Conservation (phyloP, 2,329 filamentous ascomycete species). For the Cercospora nicotianae region DNA sequence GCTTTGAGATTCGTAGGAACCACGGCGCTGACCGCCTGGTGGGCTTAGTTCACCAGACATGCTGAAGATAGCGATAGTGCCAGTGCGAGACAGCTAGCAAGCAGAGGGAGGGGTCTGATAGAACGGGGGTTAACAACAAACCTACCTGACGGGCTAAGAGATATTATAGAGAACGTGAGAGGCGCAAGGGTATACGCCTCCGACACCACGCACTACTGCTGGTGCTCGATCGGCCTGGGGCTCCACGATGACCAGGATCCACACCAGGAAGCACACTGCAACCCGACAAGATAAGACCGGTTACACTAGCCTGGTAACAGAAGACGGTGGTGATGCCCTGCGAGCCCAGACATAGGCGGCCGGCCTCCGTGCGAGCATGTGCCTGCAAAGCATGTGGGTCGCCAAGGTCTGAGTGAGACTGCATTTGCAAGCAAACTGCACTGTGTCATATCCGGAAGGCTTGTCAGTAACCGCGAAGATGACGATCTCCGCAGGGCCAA, state of each 20-base stretch:
- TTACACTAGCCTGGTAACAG: constrained; percentile 15
- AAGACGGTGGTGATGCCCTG: constrained; percentile 10
- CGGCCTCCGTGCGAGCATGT: constrained; percentile 23
- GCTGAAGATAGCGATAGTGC: constrained; percentile 5
- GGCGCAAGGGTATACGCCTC: constrained; percentile 12
- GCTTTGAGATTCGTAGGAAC: constrained; percentile 22
- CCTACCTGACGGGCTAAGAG: constrained; percentile 13
- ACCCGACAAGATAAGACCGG: constrained; percentile 16
- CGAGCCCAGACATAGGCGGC: constrained; percentile 8
- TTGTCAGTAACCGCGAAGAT: constrained; percentile 15
- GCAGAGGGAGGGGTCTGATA: constrained; percentile 7
- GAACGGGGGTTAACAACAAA: constrained; percentile 9
- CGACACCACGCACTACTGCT: constrained; percentile 17
- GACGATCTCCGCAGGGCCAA: constrained; percentile 23
- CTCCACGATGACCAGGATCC: constrained; percentile 15
- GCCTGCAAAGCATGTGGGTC: constrained; percentile 22
- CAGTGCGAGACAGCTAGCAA: neutral
- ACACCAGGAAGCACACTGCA: constrained; percentile 9
- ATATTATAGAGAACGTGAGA: constrained; percentile 16
- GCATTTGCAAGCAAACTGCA: constrained; percentile 19
- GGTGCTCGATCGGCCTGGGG: constrained; percentile 17
- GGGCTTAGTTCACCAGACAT: constrained; percentile 18
- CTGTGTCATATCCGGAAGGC: constrained; percentile 16
- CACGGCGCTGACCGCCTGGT: constrained; percentile 13
- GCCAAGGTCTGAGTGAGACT: constrained; percentile 27